A percentile compares a stretch with the other conserved stretches of the same genome.
Evolutionary conservation across 768 basidiomycete species (phyloP).

Genomic region (Mycena pura): DNA sequence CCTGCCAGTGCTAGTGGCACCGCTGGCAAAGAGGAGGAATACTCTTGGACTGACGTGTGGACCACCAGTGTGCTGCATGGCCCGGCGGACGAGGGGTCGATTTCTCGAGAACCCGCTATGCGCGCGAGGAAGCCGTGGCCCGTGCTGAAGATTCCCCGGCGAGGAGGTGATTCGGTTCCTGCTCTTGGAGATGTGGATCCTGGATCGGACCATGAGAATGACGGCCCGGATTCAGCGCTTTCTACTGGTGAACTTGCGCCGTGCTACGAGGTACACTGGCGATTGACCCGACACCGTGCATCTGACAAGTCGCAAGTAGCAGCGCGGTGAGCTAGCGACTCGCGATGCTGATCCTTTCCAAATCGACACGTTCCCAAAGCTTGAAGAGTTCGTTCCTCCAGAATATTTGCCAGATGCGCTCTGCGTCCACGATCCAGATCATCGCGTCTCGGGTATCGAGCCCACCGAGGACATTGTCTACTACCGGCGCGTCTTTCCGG

Average conservation of each 20-base stretch:
- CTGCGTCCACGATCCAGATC: conserved; percentile 32
- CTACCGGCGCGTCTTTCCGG: conserved; percentile 16
- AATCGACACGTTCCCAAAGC: conserved; percentile 21
- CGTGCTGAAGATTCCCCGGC: not conserved
- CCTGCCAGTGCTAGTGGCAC: too few species aligned
- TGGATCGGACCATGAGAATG: conserved; percentile 7
- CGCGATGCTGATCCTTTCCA: not conserved
- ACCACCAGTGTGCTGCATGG: conserved; percentile 21
- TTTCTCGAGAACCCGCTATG: conserved; percentile 9
- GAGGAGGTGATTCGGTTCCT: not conserved
- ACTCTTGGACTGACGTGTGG: conserved; percentile 22
- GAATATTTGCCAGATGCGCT: conserved; percentile 33
- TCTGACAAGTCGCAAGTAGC: not conserved
- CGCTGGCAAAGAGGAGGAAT: conserved; percentile 13
- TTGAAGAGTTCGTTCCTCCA: conserved; percentile 31
- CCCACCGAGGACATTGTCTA: not conserved
- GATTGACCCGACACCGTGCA: too few species aligned
- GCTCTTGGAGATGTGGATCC: conserved; percentile 6
- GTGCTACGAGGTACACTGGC: not conserved
- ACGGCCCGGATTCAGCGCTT: not conserved
- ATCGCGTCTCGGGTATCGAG: conserved; percentile 17
- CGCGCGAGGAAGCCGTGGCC: conserved; percentile 14
- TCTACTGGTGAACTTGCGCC: not conserved
- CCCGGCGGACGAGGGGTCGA: not conserved
- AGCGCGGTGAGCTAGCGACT: not conserved